phyloP scores from a whole-genome alignment of 2,329 filamentous ascomycete genomes.

The Aureobasidium uvarum region DNA sequence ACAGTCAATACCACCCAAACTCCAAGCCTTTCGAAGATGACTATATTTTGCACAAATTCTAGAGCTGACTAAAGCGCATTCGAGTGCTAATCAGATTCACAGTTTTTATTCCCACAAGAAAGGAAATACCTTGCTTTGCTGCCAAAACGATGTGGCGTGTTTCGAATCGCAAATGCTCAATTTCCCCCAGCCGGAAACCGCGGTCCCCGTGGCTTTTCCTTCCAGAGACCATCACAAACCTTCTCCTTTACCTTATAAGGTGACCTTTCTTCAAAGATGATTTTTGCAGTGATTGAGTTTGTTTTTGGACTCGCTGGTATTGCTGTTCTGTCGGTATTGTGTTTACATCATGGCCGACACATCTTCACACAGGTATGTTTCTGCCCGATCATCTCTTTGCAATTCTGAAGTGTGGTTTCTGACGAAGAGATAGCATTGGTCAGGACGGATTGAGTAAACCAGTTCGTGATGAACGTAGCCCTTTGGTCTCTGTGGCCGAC shows the following conservation, averaged over 20 bases:
- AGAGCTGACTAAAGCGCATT: too few relatives aligned
- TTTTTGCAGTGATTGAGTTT: conserved; percentile 7
- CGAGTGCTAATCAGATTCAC: too few relatives aligned
- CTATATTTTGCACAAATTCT: too few relatives aligned
- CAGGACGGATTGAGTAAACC: not conserved
- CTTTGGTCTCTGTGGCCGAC: not conserved
- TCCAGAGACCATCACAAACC: conserved; percentile 6
- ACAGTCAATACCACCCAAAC: too few relatives aligned
- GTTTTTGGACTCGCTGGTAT: conserved; percentile 3
- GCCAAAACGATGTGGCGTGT: not conserved
- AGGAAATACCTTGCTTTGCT: too few relatives aligned
- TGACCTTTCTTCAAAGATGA: not conserved
- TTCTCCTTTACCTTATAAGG: not conserved
- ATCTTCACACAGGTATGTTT: conserved; percentile 14
- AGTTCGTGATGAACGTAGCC: not conserved
- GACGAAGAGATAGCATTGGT: not conserved
- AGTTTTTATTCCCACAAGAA: too few relatives aligned
- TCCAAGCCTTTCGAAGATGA: too few relatives aligned
- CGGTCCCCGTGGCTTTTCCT: not conserved
- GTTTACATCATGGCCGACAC: conserved; percentile 20
- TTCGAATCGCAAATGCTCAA: not conserved
- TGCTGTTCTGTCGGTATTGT: conserved; percentile 3
- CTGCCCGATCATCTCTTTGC: too few relatives aligned
- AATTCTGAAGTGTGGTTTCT: not conserved
- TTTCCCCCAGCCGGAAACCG: conserved; percentile 2